Conservation (phyloP, 441 rosid species). For the Gossypium davidsonii region DNA sequence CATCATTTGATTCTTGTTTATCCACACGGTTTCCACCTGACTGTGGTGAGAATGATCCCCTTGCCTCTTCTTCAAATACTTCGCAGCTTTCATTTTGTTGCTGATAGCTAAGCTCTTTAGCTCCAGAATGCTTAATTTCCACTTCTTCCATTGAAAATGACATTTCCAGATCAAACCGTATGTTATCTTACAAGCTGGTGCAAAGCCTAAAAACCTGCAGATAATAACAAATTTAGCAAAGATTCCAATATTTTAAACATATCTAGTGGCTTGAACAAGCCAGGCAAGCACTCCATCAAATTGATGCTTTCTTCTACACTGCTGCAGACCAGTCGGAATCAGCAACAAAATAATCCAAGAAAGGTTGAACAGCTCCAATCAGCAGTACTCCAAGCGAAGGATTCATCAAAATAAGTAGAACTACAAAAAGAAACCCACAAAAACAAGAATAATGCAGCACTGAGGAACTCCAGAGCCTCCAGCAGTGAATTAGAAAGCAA, state of each 20-base stretch:
- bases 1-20: conserved; percentile 2
- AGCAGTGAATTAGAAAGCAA: conserved; percentile 34
- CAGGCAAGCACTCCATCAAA: conserved; percentile 57
- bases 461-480: conserved; percentile 51
- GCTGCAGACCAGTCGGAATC: conserved; percentile 56
- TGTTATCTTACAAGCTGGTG: conserved; percentile 29
- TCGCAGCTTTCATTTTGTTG: conserved; percentile 16
- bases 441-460: conserved; percentile 36
- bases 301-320: conserved; percentile 59
- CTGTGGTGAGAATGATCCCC: not conserved
- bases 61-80: conserved; percentile 14
- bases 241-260: conserved; percentile 23
- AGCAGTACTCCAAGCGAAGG: conserved; percentile 60
- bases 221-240: conserved; percentile 35
- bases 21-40: conserved; percentile 11
- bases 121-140: conserved; percentile 16
- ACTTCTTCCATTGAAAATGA: conserved; percentile 34
- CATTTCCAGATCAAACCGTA: conserved; percentile 21
- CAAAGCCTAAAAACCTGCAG: conserved; percentile 56
- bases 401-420: conserved; percentile 50
- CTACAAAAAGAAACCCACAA: conserved; percentile 24
- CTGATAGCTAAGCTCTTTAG: conserved; percentile 20
- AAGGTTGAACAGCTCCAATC: conserved; percentile 56
- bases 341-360: conserved; percentile 55
- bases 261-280: conserved; percentile 49